Base-by-base conservation (phyloP, 2,329 filamentous ascomycete genomes). In the Microascus cirrosus region DNA sequence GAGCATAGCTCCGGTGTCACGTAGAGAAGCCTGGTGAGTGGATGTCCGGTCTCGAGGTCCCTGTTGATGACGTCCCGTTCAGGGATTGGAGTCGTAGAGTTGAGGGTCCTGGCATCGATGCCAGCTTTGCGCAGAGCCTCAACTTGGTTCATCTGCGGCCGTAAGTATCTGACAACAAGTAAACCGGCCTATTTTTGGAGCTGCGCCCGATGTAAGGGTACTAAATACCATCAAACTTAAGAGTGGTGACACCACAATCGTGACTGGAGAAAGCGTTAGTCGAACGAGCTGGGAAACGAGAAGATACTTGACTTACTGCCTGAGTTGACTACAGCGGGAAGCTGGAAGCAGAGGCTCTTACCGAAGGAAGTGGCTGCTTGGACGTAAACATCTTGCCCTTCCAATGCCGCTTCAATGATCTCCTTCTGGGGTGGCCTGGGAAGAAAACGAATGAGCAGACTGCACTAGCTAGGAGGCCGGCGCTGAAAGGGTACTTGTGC, bases 1-100 rank as follows among this genome's bases (percentile, higher is more conserved):
- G 87, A 83, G 69, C 93, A 96, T 59, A 91, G 82, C 69, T 97
- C 93, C 0, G 93, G 93, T 0, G 93, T 97, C 6, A 97, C 91
- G 67, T 97, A 97, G 15, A 97, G 83, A 3, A 97, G 80, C 5
- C 90, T 81, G 3, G 83, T 95, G 18, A 80, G 79, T 1, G 93
- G 93, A 68, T 96, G 92, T 0, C 92, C 93, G 20, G 89, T 93
- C 61, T 89, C 86, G 42, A 97, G 82, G 66, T 97, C 93, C 57
- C 82, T 81, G 57, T 93, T 79, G 61, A 96, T 90, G 32, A 77
- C 74, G 54, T 82, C 78, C 63, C 84, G 85, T 65, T 90, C 86
- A 0, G 75, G 66, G 15, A 75, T 73, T 2, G 86, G 75, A 0
- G 90, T 95, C 58, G 86, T 90, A 66, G 90, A 90, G 69, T 96